Conservation (phyloP, 1,284 basidiomycete species). For the Taiwanofungus camphoratus region DNA sequence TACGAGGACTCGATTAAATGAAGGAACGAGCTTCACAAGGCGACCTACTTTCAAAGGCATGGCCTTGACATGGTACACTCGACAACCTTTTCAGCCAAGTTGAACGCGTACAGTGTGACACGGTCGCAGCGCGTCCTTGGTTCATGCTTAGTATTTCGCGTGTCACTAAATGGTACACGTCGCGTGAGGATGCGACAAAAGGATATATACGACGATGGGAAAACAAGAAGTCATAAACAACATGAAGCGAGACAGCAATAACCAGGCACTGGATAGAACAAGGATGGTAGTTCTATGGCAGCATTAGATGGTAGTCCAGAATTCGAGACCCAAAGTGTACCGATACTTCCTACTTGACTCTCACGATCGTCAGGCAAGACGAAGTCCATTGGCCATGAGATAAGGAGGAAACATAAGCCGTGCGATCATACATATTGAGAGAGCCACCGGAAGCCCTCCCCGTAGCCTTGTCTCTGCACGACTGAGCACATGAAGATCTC, state of each 20-base stretch:
- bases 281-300: neutral
- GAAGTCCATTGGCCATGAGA: neutral
- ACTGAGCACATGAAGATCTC: constrained; percentile 99
- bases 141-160: too few relatives aligned
- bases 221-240: constrained; percentile 11
- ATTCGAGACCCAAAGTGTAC: too few relatives aligned
- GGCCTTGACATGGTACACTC: too few relatives aligned
- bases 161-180: too few relatives aligned
- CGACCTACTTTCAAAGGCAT: neutral
- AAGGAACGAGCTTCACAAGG: constrained; percentile 23
- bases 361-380: neutral
- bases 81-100: too few relatives aligned
- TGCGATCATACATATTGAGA: constrained; percentile 83
- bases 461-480: constrained; percentile 98
- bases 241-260: constrained; percentile 14
- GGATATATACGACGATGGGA: constrained; percentile 16
- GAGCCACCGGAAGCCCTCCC: constrained; percentile 98
- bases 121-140: too few relatives aligned
- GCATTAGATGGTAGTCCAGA: too few relatives aligned
- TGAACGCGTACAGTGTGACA: too few relatives aligned
- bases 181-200: constrained; percentile 4
- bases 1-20: constrained; percentile 49
- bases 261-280: constrained; percentile 7
- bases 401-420: neutral
- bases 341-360: too few relatives aligned